Evolutionary conservation across 768 basidiomycete species (phyloP).

Genomic region (Termitomyces eurrhizus): DNA sequence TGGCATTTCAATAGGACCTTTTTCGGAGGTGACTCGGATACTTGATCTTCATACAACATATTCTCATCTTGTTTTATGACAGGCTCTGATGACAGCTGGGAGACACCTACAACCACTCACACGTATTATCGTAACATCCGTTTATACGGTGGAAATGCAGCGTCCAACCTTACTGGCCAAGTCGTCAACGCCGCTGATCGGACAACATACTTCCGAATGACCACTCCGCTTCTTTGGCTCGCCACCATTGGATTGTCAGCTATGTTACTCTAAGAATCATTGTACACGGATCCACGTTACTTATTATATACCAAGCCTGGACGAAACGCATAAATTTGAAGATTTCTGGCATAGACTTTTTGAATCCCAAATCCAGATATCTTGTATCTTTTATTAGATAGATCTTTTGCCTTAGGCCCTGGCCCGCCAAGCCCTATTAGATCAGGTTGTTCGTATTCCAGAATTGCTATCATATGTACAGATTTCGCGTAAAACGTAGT

Average conservation of each 20-base stretch:
- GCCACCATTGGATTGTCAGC: slow-evolving; percentile 4
- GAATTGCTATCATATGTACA: too few species aligned
- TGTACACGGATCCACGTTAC: not conserved
- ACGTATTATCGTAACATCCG: slow-evolving; percentile 76
- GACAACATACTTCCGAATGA: not conserved
- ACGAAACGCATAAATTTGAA: not conserved
- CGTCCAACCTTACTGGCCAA: slow-evolving; percentile 44
- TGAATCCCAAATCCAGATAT: not conserved
- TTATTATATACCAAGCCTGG: not conserved
- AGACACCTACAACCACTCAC: slow-evolving; percentile 60
- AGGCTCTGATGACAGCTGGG: slow-evolving; percentile 70
- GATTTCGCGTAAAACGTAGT: not conserved
- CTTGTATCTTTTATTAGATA: not conserved
- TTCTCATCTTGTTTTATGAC: not conserved
- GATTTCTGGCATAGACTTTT: not conserved
- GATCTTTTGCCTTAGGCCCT: not conserved
- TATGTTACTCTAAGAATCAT: slow-evolving; percentile 1
- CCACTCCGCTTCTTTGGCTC: not conserved
- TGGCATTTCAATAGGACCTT: slow-evolving; percentile 55
- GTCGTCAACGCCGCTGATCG: slow-evolving; percentile 23
- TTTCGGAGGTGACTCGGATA: slow-evolving; percentile 57
- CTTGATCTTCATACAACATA: not conserved
- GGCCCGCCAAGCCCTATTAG: not conserved
- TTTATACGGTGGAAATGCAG: slow-evolving; percentile 52
- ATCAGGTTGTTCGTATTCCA: not conserved